Conservation (phyloP, 257 asterid species). For the Ocimum tenuiflorum region DNA sequence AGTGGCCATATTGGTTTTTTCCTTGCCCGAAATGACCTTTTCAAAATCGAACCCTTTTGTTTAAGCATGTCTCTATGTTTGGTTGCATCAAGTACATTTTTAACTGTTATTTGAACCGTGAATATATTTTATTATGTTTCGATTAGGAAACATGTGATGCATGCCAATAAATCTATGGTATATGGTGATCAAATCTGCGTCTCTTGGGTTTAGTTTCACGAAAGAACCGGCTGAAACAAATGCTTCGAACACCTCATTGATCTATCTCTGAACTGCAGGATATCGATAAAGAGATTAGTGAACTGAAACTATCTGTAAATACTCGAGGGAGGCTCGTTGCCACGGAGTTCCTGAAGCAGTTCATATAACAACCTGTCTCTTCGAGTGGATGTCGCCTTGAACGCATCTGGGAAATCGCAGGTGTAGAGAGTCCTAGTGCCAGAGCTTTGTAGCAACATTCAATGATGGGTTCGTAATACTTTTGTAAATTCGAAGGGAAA, state of each 20-base stretch:
- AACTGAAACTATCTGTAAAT: slow-evolving; percentile 79
- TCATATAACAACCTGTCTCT: slow-evolving; percentile 37
- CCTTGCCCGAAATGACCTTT: too few species aligned
- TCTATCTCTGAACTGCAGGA: slow-evolving; percentile 49
- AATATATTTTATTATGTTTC: background rate
- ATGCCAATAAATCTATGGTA: background rate
- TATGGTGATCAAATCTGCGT: background rate
- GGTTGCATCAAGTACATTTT: too few species aligned
- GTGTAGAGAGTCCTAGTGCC: background rate
- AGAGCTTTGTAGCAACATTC: background rate
- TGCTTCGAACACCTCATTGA: background rate
- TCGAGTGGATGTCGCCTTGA: slow-evolving; percentile 10
- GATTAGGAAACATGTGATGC: too few species aligned
- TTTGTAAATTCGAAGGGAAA: slow-evolving; percentile 15
- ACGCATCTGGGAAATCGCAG: slow-evolving; percentile 8
- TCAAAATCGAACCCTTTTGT: too few species aligned
- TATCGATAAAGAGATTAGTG: slow-evolving; percentile 90
- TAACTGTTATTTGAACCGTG: background rate
- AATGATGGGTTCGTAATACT: background rate
- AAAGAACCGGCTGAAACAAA: background rate
- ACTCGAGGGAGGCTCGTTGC: slow-evolving; percentile 98
- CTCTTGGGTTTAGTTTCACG: background rate
- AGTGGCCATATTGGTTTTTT: too few species aligned
- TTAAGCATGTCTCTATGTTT: too few species aligned
- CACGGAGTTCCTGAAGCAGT: slow-evolving; percentile 94